These are phyloP conservation scores for Arabidopsis arenosa DNA, from an alignment of 345 rosid genomes.

Conservation along the genomic window DNA sequence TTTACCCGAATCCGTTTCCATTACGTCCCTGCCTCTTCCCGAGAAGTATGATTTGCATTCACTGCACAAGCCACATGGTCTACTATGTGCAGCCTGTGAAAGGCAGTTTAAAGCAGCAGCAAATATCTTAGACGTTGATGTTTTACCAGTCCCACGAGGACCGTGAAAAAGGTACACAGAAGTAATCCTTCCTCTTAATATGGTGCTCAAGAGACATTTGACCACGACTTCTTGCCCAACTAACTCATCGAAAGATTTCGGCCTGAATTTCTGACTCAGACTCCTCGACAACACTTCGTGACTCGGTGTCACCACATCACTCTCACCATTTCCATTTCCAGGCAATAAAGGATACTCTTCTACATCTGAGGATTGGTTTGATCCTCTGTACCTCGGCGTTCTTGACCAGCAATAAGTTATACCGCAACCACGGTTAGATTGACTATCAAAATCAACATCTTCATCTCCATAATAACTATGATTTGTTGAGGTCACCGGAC, in stretches of 20 bases:
- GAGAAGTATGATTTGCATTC: conserved; percentile 73
- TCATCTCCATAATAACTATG: conserved; percentile 64
- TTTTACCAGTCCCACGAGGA: conserved; percentile 95
- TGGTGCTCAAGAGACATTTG: conserved; percentile 75
- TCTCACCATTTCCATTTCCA: conserved; percentile 49
- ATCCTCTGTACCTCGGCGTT: conserved; percentile 73
- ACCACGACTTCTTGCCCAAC: conserved; percentile 86
- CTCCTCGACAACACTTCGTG: conserved; percentile 62
- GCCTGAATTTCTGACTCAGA: conserved; percentile 77
- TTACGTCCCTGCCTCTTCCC: conserved; percentile 70
- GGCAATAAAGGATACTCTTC: conserved; percentile 74
- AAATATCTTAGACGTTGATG: conserved; percentile 84
- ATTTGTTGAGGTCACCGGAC: conserved; percentile 57
- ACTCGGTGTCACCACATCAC: conserved; percentile 36
- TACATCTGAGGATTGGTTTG: conserved; percentile 64
- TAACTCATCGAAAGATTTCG: conserved; percentile 77
- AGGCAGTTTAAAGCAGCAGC: conserved; percentile 95
- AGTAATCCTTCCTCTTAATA: conserved; percentile 74
- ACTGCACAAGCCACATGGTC: conserved; percentile 89
- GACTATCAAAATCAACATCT: conserved; percentile 51
- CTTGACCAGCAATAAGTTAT: conserved; percentile 86
- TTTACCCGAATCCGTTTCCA: conserved; percentile 76
- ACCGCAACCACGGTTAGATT: conserved; percentile 63
- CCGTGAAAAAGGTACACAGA: conserved; percentile 87
- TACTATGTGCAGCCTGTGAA: conserved; percentile 60